phyloP scores from a whole-genome alignment of 148 eudicot species.

The Fallopia convolvulus region DNA sequence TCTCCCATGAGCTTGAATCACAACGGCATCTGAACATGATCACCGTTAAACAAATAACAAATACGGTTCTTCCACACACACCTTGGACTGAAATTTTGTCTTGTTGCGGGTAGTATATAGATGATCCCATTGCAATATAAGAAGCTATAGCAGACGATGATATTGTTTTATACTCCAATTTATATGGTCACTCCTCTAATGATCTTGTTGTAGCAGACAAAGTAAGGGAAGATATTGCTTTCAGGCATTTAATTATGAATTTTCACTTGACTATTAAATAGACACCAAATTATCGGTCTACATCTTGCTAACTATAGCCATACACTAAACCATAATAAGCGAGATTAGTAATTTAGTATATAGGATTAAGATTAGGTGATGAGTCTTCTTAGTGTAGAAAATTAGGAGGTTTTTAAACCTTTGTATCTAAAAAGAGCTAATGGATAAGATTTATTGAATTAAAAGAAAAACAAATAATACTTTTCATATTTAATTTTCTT shows the following conservation, averaged over 20 bases:
- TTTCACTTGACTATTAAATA: not conserved
- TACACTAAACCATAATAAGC: too few relatives aligned
- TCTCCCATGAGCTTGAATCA: not conserved
- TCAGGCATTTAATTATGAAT: not conserved
- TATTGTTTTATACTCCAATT: not conserved
- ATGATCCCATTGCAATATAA: conserved; percentile 7
- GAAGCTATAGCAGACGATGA: not conserved
- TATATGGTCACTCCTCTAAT: not conserved
- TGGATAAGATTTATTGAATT: too few relatives aligned
- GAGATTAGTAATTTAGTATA: too few relatives aligned
- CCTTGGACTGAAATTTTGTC: not conserved
- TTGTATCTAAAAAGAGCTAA: too few relatives aligned
- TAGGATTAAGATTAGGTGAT: too few relatives aligned
- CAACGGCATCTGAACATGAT: not conserved
- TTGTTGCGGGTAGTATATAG: not conserved
- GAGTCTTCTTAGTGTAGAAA: too few relatives aligned
- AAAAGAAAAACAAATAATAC: too few relatives aligned
- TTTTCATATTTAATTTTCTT: too few relatives aligned
- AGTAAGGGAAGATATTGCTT: not conserved
- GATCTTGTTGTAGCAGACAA: not conserved
- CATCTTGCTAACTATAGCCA: too few relatives aligned
- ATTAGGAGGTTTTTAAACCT: too few relatives aligned
- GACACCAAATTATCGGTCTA: too few relatives aligned
- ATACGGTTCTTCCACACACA: not conserved
- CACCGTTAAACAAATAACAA: not conserved